Base-by-base conservation (phyloP, 2,329 filamentous ascomycete genomes). In the Paramyrothecium roridum region DNA sequence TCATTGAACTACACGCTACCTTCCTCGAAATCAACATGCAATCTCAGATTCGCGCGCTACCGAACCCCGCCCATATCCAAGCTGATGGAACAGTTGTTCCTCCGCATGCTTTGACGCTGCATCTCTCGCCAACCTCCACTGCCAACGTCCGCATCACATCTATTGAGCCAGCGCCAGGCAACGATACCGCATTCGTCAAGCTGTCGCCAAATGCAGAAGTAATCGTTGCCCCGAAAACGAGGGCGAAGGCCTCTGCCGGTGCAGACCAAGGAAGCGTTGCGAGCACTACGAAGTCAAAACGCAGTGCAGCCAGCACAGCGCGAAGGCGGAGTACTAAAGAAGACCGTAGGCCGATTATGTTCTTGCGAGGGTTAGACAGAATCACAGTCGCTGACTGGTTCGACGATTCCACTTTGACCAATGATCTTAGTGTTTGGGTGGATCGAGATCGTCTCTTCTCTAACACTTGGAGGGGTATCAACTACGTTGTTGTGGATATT, bases 1-100 rank as follows among this genome's bases (percentile, higher is more conserved):
- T 98, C 65, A 98, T 99, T 64, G 95, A 99, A 73, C 79, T 99
- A 2, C 95, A 99, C 76, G 95, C 95, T 6, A 95, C 89, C 17
- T 99, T 98, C 67, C 80, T 99, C 52, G 95, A 99, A 69, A 80
- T 97, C 61, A 98, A 99, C 71, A 86, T 99, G 52, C 80, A 96
- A 33, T 90, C 88, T 48, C 95, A 99, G 75, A 93, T 99, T 63
- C 88, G 95, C 65, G 93, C 93, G 19, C 79, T 99, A 21, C 93
- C 93, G 22, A 98, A 97, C 70, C 93, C 93, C 19, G 77, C 81
- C 22, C 90, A 85, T 68, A 78, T 75, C 47, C 76, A 80, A 22
- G 70, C 76, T 4, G 77, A 78, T 26, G 77, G 77, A 23, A 76
- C 79, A 23, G 70, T 79, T 17, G 76, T 84, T 16, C 76, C 80